Conservation (phyloP, 331 rosid species). For the Rhamnella rubrinervis region DNA sequence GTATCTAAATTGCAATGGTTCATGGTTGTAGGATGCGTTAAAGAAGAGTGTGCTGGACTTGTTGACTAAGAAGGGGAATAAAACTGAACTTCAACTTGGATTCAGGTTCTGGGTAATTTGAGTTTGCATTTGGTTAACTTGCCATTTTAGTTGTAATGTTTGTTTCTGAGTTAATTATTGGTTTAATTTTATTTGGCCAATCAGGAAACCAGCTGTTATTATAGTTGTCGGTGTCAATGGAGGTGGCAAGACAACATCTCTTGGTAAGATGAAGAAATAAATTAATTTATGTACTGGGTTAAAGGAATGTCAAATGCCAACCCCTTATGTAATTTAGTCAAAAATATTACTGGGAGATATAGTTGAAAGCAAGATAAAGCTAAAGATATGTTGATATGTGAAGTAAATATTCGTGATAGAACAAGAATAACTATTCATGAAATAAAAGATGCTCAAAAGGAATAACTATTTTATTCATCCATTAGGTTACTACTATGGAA, state of each 20-base stretch:
- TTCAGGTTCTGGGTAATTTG: constrained; percentile 49
- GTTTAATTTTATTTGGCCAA: constrained; percentile 15
- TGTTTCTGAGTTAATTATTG: constrained; percentile 20
- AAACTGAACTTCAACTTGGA: constrained; percentile 93
- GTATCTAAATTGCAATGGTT: constrained; percentile 37
- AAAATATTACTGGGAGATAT: neutral
- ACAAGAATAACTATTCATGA: no score
- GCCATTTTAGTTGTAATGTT: neutral
- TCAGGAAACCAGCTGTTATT: constrained; percentile 90
- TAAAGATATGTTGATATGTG: no score
- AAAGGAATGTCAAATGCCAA: neutral
- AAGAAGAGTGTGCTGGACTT: constrained; percentile 78
- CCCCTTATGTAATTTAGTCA: neutral
- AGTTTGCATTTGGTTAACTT: constrained; percentile 3
- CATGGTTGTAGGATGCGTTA: constrained; percentile 67
- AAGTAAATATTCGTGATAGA: no score
- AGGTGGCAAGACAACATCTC: constrained; percentile 98
- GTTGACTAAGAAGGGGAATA: constrained; percentile 65
- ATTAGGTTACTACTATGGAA: no score
- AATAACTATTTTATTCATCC: no score
- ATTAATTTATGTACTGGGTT: neutral
- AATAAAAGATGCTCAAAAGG: no score
- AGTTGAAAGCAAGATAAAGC: neutral
- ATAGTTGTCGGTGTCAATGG: constrained; percentile 94
- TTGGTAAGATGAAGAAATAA: constrained; percentile 59